Evolutionary conservation across 257 asterid genomes (phyloP).

Genomic region (Fraxinus americana): DNA sequence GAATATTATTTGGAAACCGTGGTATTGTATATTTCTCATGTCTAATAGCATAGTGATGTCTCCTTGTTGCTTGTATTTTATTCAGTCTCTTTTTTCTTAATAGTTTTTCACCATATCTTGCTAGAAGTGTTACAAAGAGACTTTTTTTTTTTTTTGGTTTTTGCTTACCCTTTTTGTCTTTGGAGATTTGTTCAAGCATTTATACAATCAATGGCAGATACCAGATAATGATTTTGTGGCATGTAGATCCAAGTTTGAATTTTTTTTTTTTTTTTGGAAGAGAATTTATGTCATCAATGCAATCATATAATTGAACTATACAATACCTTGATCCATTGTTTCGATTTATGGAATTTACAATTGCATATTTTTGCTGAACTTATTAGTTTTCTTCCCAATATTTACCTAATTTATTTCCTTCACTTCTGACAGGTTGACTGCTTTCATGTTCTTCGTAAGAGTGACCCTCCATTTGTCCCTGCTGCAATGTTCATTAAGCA

Average conservation of each 20-base stretch:
- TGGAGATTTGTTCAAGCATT: not conserved
- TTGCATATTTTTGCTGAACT: slow-evolving; percentile 6
- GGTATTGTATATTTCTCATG: slow-evolving; percentile 49
- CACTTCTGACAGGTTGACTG: slow-evolving; percentile 77
- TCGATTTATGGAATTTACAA: slow-evolving; percentile 5
- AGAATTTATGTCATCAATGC: not conserved
- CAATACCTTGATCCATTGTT: not conserved
- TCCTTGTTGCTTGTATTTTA: slow-evolving; percentile 20
- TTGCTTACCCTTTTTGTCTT: too few relatives aligned
- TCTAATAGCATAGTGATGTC: slow-evolving; percentile 8
- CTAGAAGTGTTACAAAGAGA: slow-evolving; percentile 1
- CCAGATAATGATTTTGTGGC: slow-evolving; percentile 8
- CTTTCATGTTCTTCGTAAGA: slow-evolving; percentile 91
- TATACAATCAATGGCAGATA: not conserved
- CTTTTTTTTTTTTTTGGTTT: not conserved
- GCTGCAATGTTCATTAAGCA: slow-evolving; percentile 77
- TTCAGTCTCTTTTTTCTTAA: not conserved
- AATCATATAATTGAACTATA: not conserved
- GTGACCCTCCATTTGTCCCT: slow-evolving; percentile 95
- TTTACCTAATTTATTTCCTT: slow-evolving; percentile 14
- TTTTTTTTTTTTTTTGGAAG: not conserved
- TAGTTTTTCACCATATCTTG: slow-evolving; percentile 11
- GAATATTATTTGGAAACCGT: slow-evolving; percentile 92
- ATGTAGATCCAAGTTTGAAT: not conserved
- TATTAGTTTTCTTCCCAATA: not conserved